Percentiles rank a stretch among this genome's conserved stretches.
phyloP scores from a whole-genome alignment of 805 yeast genomes.

The Pichia eremophila region DNA sequence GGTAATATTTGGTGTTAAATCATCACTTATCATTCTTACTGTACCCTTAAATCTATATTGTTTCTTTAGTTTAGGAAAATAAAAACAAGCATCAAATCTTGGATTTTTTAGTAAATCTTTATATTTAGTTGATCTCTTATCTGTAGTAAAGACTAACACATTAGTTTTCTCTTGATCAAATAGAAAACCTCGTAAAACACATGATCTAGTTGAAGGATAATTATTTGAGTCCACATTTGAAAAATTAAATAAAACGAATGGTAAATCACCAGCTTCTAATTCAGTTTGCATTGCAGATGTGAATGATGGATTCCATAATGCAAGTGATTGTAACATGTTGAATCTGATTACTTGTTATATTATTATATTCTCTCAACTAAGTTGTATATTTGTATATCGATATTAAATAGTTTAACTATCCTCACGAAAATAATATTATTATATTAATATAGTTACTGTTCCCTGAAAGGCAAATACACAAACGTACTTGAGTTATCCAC shows the following conservation, averaged over 20 bases:
- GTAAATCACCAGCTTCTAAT: conserved; percentile 25
- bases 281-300: conserved; percentile 43
- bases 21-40: conserved; percentile 37
- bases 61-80: conserved; percentile 49
- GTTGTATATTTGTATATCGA: no score
- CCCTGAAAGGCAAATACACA: no score
- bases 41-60: conserved; percentile 70
- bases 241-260: conserved; percentile 55
- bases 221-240: conserved; percentile 53
- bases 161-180: conserved; percentile 62
- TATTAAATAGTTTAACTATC: no score
- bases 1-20: conserved; percentile 13
- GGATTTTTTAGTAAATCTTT: conserved; percentile 42
- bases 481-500: no score
- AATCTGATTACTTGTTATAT: neutral
- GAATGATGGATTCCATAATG: conserved; percentile 72
- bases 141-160: conserved; percentile 62
- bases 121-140: conserved; percentile 57
- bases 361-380: no score
- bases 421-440: no score
- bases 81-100: conserved; percentile 67
- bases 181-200: conserved; percentile 65
- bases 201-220: conserved; percentile 57
- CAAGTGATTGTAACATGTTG: conserved; percentile 30
- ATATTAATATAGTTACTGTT: no score